Percentiles rank a stretch among this genome's conserved stretches.
Evolutionary conservation across 495 filamentous ascomycete genomes (phyloP).

Genomic region (Collariella sp.): DNA sequence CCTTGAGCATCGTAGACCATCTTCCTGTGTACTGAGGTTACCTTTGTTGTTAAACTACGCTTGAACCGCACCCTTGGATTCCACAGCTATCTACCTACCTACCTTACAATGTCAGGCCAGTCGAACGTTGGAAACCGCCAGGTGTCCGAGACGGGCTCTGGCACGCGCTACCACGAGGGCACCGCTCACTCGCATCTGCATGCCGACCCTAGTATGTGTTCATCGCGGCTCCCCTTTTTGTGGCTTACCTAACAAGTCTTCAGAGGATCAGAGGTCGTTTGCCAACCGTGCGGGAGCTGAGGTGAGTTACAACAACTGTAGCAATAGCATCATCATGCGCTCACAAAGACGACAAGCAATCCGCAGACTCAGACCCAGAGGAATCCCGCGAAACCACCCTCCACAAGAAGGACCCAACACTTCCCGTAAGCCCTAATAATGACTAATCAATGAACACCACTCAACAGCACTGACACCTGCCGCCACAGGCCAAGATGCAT

Average conservation of each 20-base stretch:
- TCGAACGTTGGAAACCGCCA: constrained; percentile 36
- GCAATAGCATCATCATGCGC: neutral
- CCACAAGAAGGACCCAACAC: constrained; percentile 55
- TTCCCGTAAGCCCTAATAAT: constrained; percentile 48
- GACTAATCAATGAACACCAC: neutral
- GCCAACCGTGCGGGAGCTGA: constrained; percentile 62
- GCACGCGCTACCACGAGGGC: constrained; percentile 57
- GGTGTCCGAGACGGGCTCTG: constrained; percentile 43
- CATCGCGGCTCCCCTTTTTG: neutral
- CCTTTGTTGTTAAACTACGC: too few relatives aligned
- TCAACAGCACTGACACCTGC: neutral
- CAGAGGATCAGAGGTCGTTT: constrained; percentile 74
- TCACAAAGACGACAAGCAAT: neutral
- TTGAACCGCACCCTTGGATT: too few relatives aligned
- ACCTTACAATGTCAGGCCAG: constrained; percentile 35
- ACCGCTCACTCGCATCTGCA: constrained; percentile 54
- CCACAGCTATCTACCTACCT: too few relatives aligned
- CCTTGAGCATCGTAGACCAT: too few relatives aligned
- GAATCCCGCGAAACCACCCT: constrained; percentile 47
- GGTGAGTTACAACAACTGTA: constrained; percentile 17
- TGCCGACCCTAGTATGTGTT: constrained; percentile 57
- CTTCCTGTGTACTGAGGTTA: too few relatives aligned
- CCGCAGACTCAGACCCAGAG: constrained; percentile 14
- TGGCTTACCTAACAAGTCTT: neutral
- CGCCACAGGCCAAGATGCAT: constrained; percentile 53